Evolutionary conservation across 2,329 filamentous ascomycete genomes (phyloP).

Genomic region (Alternaria sp.): DNA sequence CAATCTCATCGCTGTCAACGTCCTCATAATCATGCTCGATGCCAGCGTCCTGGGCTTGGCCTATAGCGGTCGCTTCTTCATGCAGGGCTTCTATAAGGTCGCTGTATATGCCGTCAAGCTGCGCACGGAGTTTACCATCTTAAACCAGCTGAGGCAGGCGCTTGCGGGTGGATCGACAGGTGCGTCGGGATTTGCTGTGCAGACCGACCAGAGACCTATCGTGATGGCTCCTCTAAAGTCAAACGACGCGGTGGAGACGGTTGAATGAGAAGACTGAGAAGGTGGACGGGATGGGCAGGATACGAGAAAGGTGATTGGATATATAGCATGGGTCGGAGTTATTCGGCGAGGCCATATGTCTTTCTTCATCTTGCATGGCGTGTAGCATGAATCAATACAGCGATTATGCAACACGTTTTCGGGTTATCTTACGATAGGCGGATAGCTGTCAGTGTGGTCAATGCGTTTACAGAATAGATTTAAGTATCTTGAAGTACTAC

Average conservation of each 20-base stretch:
- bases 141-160: constrained; percentile 47
- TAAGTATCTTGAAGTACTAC: background rate
- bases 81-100: constrained; percentile 48
- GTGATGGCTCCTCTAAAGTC: background rate
- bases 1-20: constrained; percentile 48
- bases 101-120: constrained; percentile 55
- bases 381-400: background rate
- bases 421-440: background rate
- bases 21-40: constrained; percentile 51
- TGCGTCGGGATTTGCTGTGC: background rate
- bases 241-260: background rate
- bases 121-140: constrained; percentile 60
- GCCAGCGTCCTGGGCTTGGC: constrained; percentile 48
- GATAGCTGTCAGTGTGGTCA: background rate
- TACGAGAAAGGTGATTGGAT: background rate
- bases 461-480: background rate
- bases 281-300: background rate
- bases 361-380: background rate
- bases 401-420: background rate
- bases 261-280: background rate
- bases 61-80: constrained; percentile 46
- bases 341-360: background rate
- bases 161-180: background rate
- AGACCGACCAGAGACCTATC: background rate
- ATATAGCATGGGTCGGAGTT: background rate